These are phyloP conservation scores for Terfezia boudieri DNA, from an alignment of 495 filamentous ascomycete species.

Conservation along the genomic window DNA sequence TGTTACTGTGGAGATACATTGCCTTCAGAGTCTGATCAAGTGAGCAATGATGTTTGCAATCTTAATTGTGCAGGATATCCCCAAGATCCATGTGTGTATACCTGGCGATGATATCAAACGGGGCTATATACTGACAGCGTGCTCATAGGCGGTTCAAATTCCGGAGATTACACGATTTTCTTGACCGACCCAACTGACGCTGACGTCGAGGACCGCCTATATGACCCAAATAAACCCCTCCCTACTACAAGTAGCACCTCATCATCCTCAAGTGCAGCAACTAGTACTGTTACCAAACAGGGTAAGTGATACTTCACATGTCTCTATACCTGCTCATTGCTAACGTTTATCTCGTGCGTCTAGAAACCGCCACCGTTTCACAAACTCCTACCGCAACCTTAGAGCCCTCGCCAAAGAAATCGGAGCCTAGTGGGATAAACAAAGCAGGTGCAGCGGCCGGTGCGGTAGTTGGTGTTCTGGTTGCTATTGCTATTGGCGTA, in stretches of 20 bases:
- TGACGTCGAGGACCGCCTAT: background rate
- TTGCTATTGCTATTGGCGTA: constrained; percentile 36
- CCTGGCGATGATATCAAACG: too few relatives aligned
- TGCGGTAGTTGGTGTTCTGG: constrained; percentile 67
- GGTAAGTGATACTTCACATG: too few relatives aligned
- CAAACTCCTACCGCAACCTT: background rate
- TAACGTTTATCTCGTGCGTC: background rate
- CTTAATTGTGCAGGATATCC: constrained; percentile 33
- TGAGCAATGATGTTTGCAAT: constrained; percentile 31
- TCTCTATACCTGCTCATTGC: too few relatives aligned
- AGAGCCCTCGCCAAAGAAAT: constrained; percentile 9
- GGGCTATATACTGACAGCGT: too few relatives aligned
- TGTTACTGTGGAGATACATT: constrained; percentile 43
- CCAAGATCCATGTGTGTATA: constrained; percentile 32
- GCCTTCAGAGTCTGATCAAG: constrained; percentile 27
- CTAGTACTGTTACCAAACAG: too few relatives aligned
- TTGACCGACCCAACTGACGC: background rate
- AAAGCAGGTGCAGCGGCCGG: constrained; percentile 69
- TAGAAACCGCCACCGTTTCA: background rate
- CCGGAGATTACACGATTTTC: background rate
- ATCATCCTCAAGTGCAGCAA: too few relatives aligned
- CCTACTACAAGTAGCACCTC: too few relatives aligned
- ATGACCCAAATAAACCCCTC: background rate
- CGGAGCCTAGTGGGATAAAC: constrained; percentile 24
- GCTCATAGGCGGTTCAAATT: background rate